Base-by-base conservation (phyloP, 1,284 basidiomycete species). In the Wolfiporia cocos region DNA sequence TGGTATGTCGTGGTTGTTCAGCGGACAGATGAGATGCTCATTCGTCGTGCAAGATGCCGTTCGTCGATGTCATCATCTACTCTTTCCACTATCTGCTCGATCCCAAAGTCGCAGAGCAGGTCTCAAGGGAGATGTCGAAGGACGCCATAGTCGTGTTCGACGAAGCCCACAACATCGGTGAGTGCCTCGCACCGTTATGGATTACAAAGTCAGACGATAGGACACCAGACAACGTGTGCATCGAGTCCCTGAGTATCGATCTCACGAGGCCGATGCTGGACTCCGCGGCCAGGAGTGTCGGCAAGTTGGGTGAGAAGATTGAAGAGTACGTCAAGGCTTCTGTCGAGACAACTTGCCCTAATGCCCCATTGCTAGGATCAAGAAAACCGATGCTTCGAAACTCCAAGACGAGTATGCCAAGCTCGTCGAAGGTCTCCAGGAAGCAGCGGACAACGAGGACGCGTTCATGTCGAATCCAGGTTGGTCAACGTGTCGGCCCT, bases 111-210 rank as follows among this genome's bases (percentile, higher is more conserved):
- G 96, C 96, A 0, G 95, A 99, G 56, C 94, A 98, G 68, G 96
- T 99, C 11, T 98, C 94, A 5, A 94, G 92, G 57, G 95, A 99
- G 61, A 76, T 99, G 68, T 92, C 89, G 23, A 98, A 98, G 55
- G 96, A 99, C 61, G 85, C 92, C 33, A 99, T 99, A 44, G 94
- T 99, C 34, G 94, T 99, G 0, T 99, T 99, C 57, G 96, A 99
- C 61, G 96, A 99, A 64, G 96, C 96, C 6, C 96, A 99, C 68
- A 99, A 99, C 61, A 99, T 99, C 45, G 93, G 92, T 92, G 52
- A 48, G 74, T 57, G 22, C 14, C 24, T 12, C 33, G 22, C 12
- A 34, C 12, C 14, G 10, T 18, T 17, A 18, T 28, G 21, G 19
- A 30, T 30, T 31, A 38, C 40, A 30, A 31, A 22, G 37, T 48